These are phyloP conservation scores for Picea sitchensis DNA, from an alignment of 75 land plant genomes.

Conservation along the genomic window DNA sequence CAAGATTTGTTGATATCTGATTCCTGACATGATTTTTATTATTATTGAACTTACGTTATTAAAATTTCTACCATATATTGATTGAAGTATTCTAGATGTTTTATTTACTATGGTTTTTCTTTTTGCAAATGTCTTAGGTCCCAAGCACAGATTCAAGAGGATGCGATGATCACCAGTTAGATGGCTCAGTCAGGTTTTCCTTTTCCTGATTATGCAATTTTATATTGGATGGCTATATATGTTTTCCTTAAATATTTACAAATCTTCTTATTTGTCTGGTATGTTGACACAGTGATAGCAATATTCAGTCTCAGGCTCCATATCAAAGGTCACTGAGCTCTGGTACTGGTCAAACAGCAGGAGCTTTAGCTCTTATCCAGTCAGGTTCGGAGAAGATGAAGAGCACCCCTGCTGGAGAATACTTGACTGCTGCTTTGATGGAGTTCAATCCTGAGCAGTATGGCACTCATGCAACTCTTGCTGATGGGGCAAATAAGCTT, in stretches of 20 bases:
- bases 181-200: slow-evolving; percentile 41
- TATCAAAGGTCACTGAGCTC: slow-evolving; percentile 33
- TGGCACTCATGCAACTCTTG: slow-evolving; percentile 80
- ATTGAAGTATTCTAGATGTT: background rate
- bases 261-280: slow-evolving; percentile 6
- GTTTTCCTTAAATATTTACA: background rate
- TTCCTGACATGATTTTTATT: background rate
- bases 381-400: slow-evolving; percentile 64
- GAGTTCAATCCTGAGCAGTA: slow-evolving; percentile 96
- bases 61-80: background rate
- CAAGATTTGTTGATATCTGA: background rate
- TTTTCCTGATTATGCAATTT: slow-evolving; percentile 3
- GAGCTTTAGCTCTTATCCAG: slow-evolving; percentile 60
- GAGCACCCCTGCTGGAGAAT: slow-evolving; percentile 96
- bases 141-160: slow-evolving; percentile 36
- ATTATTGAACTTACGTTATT: background rate
- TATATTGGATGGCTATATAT: background rate
- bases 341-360: slow-evolving; percentile 36
- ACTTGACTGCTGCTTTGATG: slow-evolving; percentile 83
- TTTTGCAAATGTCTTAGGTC: slow-evolving; percentile 20
- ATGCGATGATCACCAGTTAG: slow-evolving; percentile 17
- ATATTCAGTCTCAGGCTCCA: slow-evolving; percentile 22
- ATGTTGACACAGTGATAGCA: slow-evolving; percentile 29
- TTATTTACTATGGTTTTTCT: background rate
- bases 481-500: slow-evolving; percentile 99